Evolutionary conservation across 148 eudicot species (phyloP).

Genomic region (Amaranthus cruentus): DNA sequence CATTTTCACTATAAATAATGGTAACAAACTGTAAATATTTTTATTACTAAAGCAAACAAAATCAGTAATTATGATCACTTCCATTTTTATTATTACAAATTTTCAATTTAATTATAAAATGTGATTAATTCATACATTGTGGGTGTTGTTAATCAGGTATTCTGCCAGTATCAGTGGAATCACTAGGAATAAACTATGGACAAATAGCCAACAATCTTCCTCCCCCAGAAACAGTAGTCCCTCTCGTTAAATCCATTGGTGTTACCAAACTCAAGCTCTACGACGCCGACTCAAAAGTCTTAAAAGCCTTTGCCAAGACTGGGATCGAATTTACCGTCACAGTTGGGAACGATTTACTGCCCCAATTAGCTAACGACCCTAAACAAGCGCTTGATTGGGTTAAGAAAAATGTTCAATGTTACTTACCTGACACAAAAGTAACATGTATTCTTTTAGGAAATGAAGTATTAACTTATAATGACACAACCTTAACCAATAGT

Average conservation of each 20-base stretch:
- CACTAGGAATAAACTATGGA: conserved; percentile 87
- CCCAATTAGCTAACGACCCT: conserved; percentile 43
- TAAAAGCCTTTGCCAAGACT: conserved; percentile 74
- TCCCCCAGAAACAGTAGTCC: conserved; percentile 55
- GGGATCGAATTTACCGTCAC: conserved; percentile 65
- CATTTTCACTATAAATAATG: too few species aligned
- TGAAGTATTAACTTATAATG: conserved; percentile 67
- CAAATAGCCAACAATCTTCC: conserved; percentile 83
- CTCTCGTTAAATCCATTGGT: conserved; percentile 54
- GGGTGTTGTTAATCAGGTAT: neutral
- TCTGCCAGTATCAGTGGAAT: neutral
- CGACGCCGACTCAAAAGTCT: conserved; percentile 76
- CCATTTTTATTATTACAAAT: too few species aligned
- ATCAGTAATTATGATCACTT: too few species aligned
- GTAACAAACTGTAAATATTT: too few species aligned
- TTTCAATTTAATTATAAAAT: too few species aligned
- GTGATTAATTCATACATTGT: too few species aligned
- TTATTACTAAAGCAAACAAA: too few species aligned
- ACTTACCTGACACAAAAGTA: conserved; percentile 67
- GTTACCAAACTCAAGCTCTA: conserved; percentile 72
- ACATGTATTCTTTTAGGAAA: conserved; percentile 67
- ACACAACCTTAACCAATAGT: conserved; percentile 35
- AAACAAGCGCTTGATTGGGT: conserved; percentile 60
- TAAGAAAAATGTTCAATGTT: conserved; percentile 52
- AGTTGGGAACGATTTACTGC: conserved; percentile 47